phyloP scores from a whole-genome alignment of 2,329 filamentous ascomycete species.

The Colletotrichum lentis region DNA sequence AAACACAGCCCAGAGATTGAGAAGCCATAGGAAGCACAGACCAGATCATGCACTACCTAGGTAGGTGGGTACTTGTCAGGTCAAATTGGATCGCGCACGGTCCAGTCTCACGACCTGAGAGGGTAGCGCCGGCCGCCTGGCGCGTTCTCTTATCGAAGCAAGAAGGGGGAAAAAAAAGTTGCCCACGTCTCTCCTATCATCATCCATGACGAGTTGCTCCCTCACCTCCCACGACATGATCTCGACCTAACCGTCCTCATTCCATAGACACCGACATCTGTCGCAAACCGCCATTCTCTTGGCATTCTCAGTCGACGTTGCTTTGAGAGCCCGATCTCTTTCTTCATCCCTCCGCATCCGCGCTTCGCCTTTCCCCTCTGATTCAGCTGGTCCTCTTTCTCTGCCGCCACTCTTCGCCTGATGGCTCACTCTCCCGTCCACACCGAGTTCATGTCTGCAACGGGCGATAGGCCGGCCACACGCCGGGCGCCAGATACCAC shows the following conservation, averaged over 20 bases:
- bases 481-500: slow-evolving; percentile 32
- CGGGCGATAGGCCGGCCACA: slow-evolving; percentile 43
- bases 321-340: background rate
- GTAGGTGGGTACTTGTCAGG: no score
- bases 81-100: slow-evolving; percentile 10
- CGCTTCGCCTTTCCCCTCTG: background rate
- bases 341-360: background rate
- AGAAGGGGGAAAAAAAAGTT: slow-evolving; percentile 34
- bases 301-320: background rate
- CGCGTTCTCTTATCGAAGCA: slow-evolving; percentile 23
- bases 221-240: slow-evolving; percentile 17
- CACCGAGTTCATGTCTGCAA: slow-evolving; percentile 43
- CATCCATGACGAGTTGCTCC: slow-evolving; percentile 24
- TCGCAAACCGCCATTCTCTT: background rate
- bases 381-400: background rate
- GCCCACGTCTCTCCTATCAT: slow-evolving; percentile 11
- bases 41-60: background rate
- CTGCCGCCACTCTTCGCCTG: slow-evolving; percentile 7
- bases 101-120: slow-evolving; percentile 27
- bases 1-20: no score
- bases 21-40: background rate
- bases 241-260: slow-evolving; percentile 5
- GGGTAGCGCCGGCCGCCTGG: slow-evolving; percentile 13
- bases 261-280: background rate
- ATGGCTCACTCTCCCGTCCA: slow-evolving; percentile 48